Evolutionary conservation across 768 basidiomycete genomes (phyloP).

Genomic region (Tubosaeta sp.): DNA sequence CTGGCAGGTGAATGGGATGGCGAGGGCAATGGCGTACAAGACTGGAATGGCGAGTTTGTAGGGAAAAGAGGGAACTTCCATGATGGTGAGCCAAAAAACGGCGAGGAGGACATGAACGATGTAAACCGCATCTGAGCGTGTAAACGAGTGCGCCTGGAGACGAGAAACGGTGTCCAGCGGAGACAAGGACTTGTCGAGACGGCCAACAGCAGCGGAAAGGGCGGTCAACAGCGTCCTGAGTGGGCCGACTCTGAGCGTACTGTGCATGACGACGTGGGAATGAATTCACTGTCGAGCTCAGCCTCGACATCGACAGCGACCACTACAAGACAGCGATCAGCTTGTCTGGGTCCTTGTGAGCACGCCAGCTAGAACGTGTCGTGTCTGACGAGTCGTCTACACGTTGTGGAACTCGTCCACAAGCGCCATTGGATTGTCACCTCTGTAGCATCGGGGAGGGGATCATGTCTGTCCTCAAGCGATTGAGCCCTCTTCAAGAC

Average conservation of each 20-base stretch:
- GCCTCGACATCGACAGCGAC: neutral
- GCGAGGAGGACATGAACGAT: constrained; percentile 61
- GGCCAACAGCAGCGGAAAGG: constrained; percentile 55
- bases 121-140: constrained; percentile 55
- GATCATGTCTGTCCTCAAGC: constrained; percentile 17
- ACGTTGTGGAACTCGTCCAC: too few relatives aligned
- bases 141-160: constrained; percentile 55
- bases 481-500: constrained; percentile 42
- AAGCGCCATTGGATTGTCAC: too few relatives aligned
- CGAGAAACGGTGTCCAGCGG: constrained; percentile 61
- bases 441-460: too few relatives aligned
- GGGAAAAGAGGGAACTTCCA: constrained; percentile 67
- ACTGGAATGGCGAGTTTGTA: constrained; percentile 74
- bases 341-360: too few relatives aligned
- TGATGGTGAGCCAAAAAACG: constrained; percentile 67
- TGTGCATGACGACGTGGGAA: constrained; percentile 1
- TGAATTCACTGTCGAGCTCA: neutral
- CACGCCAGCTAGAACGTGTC: too few relatives aligned
- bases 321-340: too few relatives aligned
- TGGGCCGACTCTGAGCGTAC: constrained; percentile 1
- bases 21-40: constrained; percentile 61
- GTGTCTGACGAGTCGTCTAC: too few relatives aligned
- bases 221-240: constrained; percentile 35
- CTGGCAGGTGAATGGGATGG: constrained; percentile 84
- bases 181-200: constrained; percentile 75